Percentiles rank a stretch among this genome's conserved stretches.
Evolutionary conservation across 2,329 filamentous ascomycete genomes (phyloP).

Genomic region (Thelonectria blattea): DNA sequence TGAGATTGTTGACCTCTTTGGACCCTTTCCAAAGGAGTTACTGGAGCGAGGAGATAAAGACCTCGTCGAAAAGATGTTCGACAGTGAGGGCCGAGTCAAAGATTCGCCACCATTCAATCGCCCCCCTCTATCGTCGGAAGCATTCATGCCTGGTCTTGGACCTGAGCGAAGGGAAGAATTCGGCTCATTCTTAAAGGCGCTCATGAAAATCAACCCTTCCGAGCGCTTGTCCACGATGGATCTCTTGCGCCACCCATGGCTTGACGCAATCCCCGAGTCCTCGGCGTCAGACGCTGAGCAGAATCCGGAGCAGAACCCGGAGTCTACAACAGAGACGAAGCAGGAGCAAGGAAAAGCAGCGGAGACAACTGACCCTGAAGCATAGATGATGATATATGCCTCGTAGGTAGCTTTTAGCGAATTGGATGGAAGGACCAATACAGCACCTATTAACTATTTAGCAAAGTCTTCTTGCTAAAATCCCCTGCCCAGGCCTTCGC

Average conservation of each 20-base stretch:
- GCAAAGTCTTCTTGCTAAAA: no score
- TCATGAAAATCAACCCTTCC: slow-evolving; percentile 28
- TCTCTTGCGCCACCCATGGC: slow-evolving; percentile 25
- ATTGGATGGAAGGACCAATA: no score
- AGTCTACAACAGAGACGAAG: no score
- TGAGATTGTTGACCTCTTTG: slow-evolving; percentile 28
- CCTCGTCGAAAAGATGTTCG: slow-evolving; percentile 13
- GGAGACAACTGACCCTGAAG: not conserved
- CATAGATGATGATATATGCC: not conserved
- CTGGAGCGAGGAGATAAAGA: slow-evolving; percentile 20
- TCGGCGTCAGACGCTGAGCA: no score
- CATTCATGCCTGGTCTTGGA: slow-evolving; percentile 14
- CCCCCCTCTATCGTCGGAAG: slow-evolving; percentile 14
- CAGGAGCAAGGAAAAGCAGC: not conserved
- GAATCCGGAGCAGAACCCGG: no score
- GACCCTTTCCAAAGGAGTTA: slow-evolving; percentile 23
- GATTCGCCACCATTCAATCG: not conserved
- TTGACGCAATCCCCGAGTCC: slow-evolving; percentile 14
- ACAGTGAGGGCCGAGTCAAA: slow-evolving; percentile 16
- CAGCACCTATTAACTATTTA: no score
- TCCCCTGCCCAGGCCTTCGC: no score
- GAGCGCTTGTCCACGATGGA: slow-evolving; percentile 13
- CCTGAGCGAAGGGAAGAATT: slow-evolving; percentile 21
- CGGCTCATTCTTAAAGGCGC: slow-evolving; percentile 14
- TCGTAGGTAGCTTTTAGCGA: no score